Conservation (phyloP, 768 basidiomycete species). For the Podaxis sp. region DNA sequence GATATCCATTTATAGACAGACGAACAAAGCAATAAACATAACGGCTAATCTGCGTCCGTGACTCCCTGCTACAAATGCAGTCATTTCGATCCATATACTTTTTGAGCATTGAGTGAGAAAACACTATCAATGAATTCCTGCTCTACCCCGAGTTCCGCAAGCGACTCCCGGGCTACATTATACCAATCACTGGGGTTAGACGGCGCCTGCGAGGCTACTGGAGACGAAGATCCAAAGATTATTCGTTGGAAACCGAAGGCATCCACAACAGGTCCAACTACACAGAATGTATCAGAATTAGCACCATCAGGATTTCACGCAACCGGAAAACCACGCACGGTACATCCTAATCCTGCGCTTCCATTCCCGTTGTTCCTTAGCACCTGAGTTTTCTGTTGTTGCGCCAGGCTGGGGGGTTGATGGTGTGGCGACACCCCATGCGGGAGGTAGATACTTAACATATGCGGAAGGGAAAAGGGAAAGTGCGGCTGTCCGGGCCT, state of each 20-base stretch:
- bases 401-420: slow-evolving; percentile 36
- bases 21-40: slow-evolving; percentile 6
- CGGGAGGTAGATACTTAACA: slow-evolving; percentile 74
- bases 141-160: slow-evolving; percentile 76
- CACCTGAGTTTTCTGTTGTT: slow-evolving; percentile 32
- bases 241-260: slow-evolving; percentile 84
- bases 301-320: slow-evolving; percentile 5
- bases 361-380: slow-evolving; percentile 59
- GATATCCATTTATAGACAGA: slow-evolving; percentile 4
- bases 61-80: background rate
- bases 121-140: slow-evolving; percentile 74
- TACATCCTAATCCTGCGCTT: slow-evolving; percentile 81
- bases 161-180: slow-evolving; percentile 70
- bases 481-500: slow-evolving; percentile 64
- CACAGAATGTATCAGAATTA: slow-evolving; percentile 8
- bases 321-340: slow-evolving; percentile 43
- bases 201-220: slow-evolving; percentile 39
- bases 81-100: slow-evolving; percentile 32
- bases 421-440: slow-evolving; percentile 62
- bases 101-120: slow-evolving; percentile 51
- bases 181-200: slow-evolving; percentile 72
- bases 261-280: slow-evolving; percentile 79
- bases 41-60: background rate
- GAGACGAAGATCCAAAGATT: slow-evolving; percentile 76
- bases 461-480: slow-evolving; percentile 70